A percentile compares a stretch with the other conserved stretches of the same genome.
Conservation (phyloP, 2,329 filamentous ascomycete genomes). For the Cordyceps sp. region DNA sequence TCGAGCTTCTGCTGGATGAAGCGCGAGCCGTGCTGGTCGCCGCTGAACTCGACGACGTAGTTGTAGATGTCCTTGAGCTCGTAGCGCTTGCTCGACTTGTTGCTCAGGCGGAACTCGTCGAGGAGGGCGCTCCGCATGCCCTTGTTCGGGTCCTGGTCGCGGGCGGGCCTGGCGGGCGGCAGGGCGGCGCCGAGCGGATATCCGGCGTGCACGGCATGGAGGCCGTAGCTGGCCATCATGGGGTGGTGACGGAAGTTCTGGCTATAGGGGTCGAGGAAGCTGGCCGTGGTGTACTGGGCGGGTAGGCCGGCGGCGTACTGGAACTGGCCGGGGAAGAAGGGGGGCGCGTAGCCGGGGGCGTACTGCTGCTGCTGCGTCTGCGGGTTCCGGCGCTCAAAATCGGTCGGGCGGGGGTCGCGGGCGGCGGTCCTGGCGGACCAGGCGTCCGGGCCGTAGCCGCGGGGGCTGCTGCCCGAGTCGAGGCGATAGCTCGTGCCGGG, state of each 20-base stretch:
- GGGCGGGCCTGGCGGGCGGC: slow-evolving; percentile 18
- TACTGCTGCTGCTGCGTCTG: slow-evolving; percentile 11
- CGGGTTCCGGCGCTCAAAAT: slow-evolving; percentile 20
- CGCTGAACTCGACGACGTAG: slow-evolving; percentile 84
- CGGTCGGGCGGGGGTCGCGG: slow-evolving; percentile 17
- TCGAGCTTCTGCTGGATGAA: slow-evolving; percentile 92
- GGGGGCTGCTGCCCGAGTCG: slow-evolving; percentile 11
- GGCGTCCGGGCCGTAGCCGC: slow-evolving; percentile 14
- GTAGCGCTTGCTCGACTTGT: slow-evolving; percentile 55
- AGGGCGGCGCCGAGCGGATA: slow-evolving; percentile 13
- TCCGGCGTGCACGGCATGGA: slow-evolving; percentile 16
- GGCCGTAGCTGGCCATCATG: slow-evolving; percentile 15
- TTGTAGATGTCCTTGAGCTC: slow-evolving; percentile 81
- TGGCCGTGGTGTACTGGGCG: slow-evolving; percentile 15
- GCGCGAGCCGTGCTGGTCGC: slow-evolving; percentile 86
- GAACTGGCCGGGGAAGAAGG: slow-evolving; percentile 16
- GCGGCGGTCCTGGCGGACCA: slow-evolving; percentile 20
- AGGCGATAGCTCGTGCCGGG: slow-evolving; percentile 13
- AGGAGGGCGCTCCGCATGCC: slow-evolving; percentile 55
- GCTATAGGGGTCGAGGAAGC: slow-evolving; percentile 20
- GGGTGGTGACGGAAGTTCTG: slow-evolving; percentile 18
- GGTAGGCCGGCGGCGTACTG: slow-evolving; percentile 12
- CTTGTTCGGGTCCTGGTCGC: slow-evolving; percentile 41
- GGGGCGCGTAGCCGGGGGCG: slow-evolving; percentile 9
- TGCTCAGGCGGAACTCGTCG: slow-evolving; percentile 63